These are phyloP conservation scores for Botrytis fabae DNA, from an alignment of 2,329 filamentous ascomycete species.

Conservation along the genomic window DNA sequence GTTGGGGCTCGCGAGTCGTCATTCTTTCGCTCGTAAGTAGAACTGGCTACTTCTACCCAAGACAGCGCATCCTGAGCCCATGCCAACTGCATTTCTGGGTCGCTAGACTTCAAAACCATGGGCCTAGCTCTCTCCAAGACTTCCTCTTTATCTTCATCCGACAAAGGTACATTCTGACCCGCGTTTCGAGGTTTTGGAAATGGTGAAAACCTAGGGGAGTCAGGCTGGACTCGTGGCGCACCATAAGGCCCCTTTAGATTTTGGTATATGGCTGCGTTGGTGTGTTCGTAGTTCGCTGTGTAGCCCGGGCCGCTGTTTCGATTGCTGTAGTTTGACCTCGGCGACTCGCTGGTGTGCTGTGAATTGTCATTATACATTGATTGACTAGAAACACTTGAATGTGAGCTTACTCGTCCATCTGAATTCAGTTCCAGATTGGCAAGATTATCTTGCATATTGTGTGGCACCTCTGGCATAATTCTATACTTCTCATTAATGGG, in stretches of 20 bases:
- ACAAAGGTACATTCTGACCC: slow-evolving; percentile 86
- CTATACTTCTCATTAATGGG: slow-evolving; percentile 48
- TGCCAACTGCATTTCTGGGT: slow-evolving; percentile 92
- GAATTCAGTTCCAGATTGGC: slow-evolving; percentile 87
- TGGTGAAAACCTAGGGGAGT: slow-evolving; percentile 77
- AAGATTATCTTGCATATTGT: slow-evolving; percentile 94
- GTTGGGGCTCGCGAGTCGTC: slow-evolving; percentile 65
- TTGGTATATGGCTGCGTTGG: slow-evolving; percentile 41
- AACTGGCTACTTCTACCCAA: slow-evolving; percentile 81
- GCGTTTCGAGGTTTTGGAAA: slow-evolving; percentile 81
- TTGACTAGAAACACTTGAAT: slow-evolving; percentile 34
- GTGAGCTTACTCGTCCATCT: slow-evolving; percentile 36
- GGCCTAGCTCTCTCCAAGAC: slow-evolving; percentile 82
- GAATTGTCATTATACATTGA: slow-evolving; percentile 28
- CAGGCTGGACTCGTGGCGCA: slow-evolving; percentile 25
- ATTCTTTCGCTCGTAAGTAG: slow-evolving; percentile 59
- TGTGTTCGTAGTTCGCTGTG: slow-evolving; percentile 40
- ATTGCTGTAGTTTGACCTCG: slow-evolving; percentile 23
- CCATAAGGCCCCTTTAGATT: slow-evolving; percentile 35
- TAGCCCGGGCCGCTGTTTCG: slow-evolving; percentile 32
- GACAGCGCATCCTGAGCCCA: slow-evolving; percentile 93
- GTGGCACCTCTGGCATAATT: slow-evolving; percentile 91
- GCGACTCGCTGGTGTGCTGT: slow-evolving; percentile 25
- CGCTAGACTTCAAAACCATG: slow-evolving; percentile 86
- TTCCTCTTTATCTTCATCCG: slow-evolving; percentile 90